These are phyloP conservation scores for Candida hungchunana DNA, from an alignment of 805 yeast species.

Conservation along the genomic window DNA sequence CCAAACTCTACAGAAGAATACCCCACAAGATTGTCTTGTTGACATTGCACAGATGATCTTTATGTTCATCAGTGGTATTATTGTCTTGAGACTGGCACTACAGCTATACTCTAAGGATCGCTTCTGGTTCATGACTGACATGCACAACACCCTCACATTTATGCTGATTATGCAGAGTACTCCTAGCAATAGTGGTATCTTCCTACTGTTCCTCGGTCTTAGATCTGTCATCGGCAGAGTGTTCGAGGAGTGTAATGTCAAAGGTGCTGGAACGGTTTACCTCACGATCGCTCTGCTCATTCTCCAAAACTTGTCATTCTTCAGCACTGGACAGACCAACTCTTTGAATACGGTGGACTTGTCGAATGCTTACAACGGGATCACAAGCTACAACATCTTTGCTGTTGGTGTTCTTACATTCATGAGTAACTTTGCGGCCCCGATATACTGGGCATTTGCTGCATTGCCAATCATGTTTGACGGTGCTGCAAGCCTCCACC, in stretches of 20 bases:
- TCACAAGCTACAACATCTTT: conserved; percentile 61
- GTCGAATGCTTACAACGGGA: conserved; percentile 89
- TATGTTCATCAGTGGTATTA: conserved; percentile 28
- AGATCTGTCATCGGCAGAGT: conserved; percentile 17
- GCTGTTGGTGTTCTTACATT: conserved; percentile 77
- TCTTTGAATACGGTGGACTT: conserved; percentile 88
- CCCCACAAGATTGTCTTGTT: conserved; percentile 29
- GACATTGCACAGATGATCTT: conserved; percentile 35
- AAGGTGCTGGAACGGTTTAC: conserved; percentile 6
- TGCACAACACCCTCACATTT: conserved; percentile 34
- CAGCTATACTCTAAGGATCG: conserved; percentile 3
- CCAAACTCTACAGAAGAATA: conserved; percentile 27
- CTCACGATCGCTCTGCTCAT: conserved; percentile 33
- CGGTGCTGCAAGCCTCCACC: conserved; percentile 15
- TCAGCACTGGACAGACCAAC: conserved; percentile 86
- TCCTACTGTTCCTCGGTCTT: conserved; percentile 34
- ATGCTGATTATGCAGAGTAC: conserved; percentile 48
- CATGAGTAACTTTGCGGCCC: conserved; percentile 79
- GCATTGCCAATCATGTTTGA: conserved; percentile 38
- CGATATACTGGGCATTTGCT: conserved; percentile 73
- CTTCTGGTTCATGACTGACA: conserved; percentile 31
- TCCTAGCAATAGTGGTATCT: conserved; percentile 45
- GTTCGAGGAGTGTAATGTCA: conserved; percentile 1
- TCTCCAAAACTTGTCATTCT: conserved; percentile 74
- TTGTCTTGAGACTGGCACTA: conserved; percentile 30